phyloP scores from a whole-genome alignment of 495 filamentous ascomycete species.

The Neurospora sp. region DNA sequence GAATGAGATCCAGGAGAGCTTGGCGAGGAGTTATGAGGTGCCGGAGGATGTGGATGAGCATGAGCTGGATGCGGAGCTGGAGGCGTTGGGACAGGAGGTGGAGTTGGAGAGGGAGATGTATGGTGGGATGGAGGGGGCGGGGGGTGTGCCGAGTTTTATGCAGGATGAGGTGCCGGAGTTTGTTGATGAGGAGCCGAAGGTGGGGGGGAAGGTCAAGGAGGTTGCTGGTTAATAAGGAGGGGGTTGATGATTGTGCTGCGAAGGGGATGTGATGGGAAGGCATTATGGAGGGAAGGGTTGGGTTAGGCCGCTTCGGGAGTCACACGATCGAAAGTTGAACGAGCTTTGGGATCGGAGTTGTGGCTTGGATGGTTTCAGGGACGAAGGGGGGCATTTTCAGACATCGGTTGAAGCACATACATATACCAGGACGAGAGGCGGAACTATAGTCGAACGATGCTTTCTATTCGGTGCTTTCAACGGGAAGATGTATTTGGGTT shows the following conservation, averaged over 20 bases:
- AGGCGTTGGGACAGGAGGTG: constrained; percentile 84
- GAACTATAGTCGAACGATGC: not conserved
- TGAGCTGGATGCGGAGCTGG: constrained; percentile 92
- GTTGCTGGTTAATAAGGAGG: constrained; percentile 41
- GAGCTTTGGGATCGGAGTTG: not conserved
- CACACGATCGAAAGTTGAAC: not conserved
- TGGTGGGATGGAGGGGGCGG: constrained; percentile 37
- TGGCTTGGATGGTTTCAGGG: not conserved
- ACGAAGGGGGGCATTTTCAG: not conserved
- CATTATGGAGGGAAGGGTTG: not conserved
- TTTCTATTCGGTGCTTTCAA: not conserved
- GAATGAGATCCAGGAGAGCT: constrained; percentile 96
- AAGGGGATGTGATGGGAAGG: not conserved
- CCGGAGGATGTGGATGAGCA: constrained; percentile 98
- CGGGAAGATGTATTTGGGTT: not conserved
- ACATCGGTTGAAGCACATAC: not conserved
- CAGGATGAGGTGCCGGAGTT: constrained; percentile 72
- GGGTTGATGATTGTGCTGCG: not conserved
- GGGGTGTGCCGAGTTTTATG: constrained; percentile 71
- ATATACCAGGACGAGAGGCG: not conserved
- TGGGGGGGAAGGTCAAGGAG: constrained; percentile 66
- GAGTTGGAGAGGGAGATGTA: constrained; percentile 53
- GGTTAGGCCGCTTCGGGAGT: not conserved
- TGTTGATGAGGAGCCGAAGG: constrained; percentile 69
- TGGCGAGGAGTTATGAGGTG: constrained; percentile 86